Evolutionary conservation across 371 early-diverging fungal species (phyloP).

Genomic region (Mortierella sp.): DNA sequence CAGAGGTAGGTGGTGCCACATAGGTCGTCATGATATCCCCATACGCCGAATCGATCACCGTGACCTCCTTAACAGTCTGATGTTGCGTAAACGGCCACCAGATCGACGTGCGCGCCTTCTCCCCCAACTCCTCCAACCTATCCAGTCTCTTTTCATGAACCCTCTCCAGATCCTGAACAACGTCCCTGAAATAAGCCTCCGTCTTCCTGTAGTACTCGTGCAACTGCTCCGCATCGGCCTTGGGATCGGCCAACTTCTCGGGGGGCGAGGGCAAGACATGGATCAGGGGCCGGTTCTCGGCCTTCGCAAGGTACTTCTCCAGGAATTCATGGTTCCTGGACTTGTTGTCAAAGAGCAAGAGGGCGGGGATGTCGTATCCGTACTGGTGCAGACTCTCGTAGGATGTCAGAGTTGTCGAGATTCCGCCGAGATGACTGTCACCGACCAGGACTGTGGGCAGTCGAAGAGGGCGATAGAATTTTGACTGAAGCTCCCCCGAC

Average conservation of each 20-base stretch:
- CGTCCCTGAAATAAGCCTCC: conserved; percentile 62
- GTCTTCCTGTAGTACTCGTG: conserved; percentile 68
- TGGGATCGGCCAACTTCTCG: conserved; percentile 56
- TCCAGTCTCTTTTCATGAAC: conserved; percentile 69
- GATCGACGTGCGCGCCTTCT: conserved; percentile 66
- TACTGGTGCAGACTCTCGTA: conserved; percentile 79
- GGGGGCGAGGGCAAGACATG: conserved; percentile 72
- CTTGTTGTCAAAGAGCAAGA: conserved; percentile 73
- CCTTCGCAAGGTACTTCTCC: conserved; percentile 48
- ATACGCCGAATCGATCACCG: conserved; percentile 84
- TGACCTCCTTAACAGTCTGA: conserved; percentile 70
- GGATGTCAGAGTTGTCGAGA: conserved; percentile 83
- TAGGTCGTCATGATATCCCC: conserved; percentile 75
- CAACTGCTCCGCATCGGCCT: conserved; percentile 65
- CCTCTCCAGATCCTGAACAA: conserved; percentile 64
- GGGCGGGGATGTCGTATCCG: conserved; percentile 80
- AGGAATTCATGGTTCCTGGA: conserved; percentile 75
- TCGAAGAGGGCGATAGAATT: conserved; percentile 80
- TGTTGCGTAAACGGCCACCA: conserved; percentile 95
- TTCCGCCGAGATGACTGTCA: conserved; percentile 83
- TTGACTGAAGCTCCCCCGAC: conserved; percentile 82
- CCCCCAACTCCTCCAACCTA: conserved; percentile 69
- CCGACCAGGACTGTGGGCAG: conserved; percentile 82
- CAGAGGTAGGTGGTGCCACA: conserved; percentile 28
- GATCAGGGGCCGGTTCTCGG: conserved; percentile 47